Base-by-base conservation (phyloP, 2,329 filamentous ascomycete species). In the Fusarium buxicola region DNA sequence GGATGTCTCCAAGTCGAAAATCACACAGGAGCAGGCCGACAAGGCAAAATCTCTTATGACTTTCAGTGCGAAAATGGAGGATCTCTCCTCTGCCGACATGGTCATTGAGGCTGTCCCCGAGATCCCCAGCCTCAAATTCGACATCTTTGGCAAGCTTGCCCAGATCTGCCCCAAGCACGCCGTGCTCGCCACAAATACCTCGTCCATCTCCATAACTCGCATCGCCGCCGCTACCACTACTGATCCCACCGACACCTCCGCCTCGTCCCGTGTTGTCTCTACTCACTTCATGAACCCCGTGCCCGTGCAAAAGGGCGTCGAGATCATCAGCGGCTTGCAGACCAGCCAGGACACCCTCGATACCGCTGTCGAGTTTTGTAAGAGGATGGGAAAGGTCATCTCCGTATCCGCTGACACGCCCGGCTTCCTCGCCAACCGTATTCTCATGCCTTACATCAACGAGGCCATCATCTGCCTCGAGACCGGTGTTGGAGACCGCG, bases 281-380 rank as follows among this genome's bases (percentile, higher is more conserved):
- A 98, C 95, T 13, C 95, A 99, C 78, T 99, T 99, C 79, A 99
- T 99, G 95, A 99, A 99, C 82, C 95, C 95, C 0, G 95, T 99
- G 0, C 95, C 95, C 3, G 81, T 99, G 28, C 95, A 98, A 75
- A 97, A 97, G 78, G 95, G 95, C 48, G 95, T 99, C 6, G 95
- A 99, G 80, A 97, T 99, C 72, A 98, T 99, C 75, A 89, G 91
- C 47, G 95, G 93, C 27, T 83, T 99, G 27, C 95, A 99, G 77
- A 99, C 95, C 3, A 95, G 92, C 56, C 81, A 88, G 67, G 85
- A 86, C 60, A 98, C 95, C 1, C 80, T 97, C 39, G 89, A 92
- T 15, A 92, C 90, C 0, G 92, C 95, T 3, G 79, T 98, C 10
- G 89, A 86, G 7, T 94, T 99, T 74, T 94, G 94, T 78, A 87